phyloP scores from a whole-genome alignment of 2,329 filamentous ascomycete species.

The Davidsoniella neocaledoniae region DNA sequence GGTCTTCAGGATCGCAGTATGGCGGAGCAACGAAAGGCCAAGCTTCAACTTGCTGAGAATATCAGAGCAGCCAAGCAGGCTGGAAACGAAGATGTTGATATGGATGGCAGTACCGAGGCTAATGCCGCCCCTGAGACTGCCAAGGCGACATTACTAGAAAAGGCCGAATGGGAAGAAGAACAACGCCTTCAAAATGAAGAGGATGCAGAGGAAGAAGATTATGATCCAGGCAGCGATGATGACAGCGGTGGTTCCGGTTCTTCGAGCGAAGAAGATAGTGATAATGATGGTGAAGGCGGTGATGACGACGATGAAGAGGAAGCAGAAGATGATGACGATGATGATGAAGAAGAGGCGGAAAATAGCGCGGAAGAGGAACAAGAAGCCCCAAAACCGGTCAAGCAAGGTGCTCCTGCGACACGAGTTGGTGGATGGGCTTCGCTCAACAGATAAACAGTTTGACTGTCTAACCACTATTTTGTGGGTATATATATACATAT shows the following conservation, averaged over 20 bases:
- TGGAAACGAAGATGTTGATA: constrained; percentile 18
- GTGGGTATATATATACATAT: background rate
- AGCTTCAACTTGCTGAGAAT: constrained; percentile 45
- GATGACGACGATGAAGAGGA: constrained; percentile 20
- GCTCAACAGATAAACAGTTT: constrained; percentile 6
- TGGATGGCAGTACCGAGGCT: constrained; percentile 22
- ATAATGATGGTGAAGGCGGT: constrained; percentile 23
- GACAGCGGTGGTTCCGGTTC: constrained; percentile 36
- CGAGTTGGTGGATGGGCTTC: constrained; percentile 11
- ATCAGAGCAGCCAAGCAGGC: constrained; percentile 29
- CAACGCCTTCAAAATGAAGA: constrained; percentile 41
- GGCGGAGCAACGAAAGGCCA: constrained; percentile 50
- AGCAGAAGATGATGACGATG: constrained; percentile 13
- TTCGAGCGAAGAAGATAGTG: constrained; percentile 26
- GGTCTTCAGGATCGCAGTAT: constrained; percentile 49
- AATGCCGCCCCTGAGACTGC: constrained; percentile 20
- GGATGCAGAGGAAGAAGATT: constrained; percentile 49
- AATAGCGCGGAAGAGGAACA: background rate
- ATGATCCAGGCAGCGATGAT: constrained; percentile 40
- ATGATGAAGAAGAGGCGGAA: background rate
- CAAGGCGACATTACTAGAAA: constrained; percentile 31
- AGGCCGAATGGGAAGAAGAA: constrained; percentile 33
- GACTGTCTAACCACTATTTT: background rate
- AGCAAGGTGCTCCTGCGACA: constrained; percentile 1
- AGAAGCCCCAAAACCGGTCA: background rate